Evolutionary conservation across 2,329 filamentous ascomycete species (phyloP).

Genomic region (Cordyceps pruinosa): DNA sequence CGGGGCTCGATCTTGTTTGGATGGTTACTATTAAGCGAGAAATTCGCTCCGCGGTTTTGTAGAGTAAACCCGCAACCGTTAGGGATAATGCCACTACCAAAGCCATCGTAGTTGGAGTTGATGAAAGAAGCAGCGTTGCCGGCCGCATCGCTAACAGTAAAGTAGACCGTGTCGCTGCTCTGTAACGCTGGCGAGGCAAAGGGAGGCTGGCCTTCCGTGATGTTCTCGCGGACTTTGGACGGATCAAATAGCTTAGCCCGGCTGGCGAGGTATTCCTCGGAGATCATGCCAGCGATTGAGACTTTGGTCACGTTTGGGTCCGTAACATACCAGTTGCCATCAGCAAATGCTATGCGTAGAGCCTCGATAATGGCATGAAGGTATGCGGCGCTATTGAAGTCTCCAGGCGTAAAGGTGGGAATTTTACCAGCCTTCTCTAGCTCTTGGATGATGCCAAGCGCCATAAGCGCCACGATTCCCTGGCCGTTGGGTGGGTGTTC

Average conservation of each 20-base stretch:
- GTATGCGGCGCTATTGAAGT: constrained; percentile 77
- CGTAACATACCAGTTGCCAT: constrained; percentile 83
- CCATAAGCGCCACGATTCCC: constrained; percentile 91
- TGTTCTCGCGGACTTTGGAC: constrained; percentile 49
- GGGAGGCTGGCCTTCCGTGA: constrained; percentile 55
- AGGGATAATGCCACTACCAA: constrained; percentile 83
- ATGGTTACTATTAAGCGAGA: constrained; percentile 63
- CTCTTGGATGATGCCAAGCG: constrained; percentile 83
- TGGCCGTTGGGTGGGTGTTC: constrained; percentile 96
- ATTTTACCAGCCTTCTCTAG: constrained; percentile 72
- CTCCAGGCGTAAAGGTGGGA: constrained; percentile 56
- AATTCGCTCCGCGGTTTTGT: constrained; percentile 88
- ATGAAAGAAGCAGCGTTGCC: constrained; percentile 96
- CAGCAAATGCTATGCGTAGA: constrained; percentile 82
- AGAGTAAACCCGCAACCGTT: constrained; percentile 83
- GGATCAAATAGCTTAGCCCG: constrained; percentile 55
- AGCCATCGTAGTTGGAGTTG: constrained; percentile 87
- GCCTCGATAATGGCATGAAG: constrained; percentile 84
- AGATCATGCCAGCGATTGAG: constrained; percentile 63
- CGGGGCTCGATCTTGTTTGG: constrained; percentile 74
- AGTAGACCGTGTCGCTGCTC: constrained; percentile 91
- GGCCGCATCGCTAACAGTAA: constrained; percentile 69
- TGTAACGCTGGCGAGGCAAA: constrained; percentile 66
- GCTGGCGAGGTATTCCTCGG: constrained; percentile 64
- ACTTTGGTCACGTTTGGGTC: constrained; percentile 70